Evolutionary conservation across 139 green algal genomes (phyloP), one percentile per base, ranked within the genome.

Genomic region (Cymbomonas tetramitiformis): DNA sequence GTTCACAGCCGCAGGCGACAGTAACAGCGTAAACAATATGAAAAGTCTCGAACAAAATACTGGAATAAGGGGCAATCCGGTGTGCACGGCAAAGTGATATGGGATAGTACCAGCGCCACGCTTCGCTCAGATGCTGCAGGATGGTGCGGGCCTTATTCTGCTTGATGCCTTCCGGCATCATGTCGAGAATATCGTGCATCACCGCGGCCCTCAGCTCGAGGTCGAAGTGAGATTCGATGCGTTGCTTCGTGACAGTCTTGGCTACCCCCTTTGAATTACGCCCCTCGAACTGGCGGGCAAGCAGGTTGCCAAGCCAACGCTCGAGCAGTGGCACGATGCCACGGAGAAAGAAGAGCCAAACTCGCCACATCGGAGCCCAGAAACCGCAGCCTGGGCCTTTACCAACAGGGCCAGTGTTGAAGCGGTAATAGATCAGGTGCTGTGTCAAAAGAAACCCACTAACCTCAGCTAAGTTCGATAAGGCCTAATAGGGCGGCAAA

Each of bases 181-280:
- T 94, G 81, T 99, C 92, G 52, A 99, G 72, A 57, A 99, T 97
- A 76, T 99, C 92, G 72, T 97, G 91, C 88, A 98, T 95, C 18
- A 95, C 76, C 3, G 91, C 90, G 2, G 91, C 91, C 41, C 91
- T 77, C 61, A 99, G 83, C 80, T 99, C 91, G 54, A 99, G 69
- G 76, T 99, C 91, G 57, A 94, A 99, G 77, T 97, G 90, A 8
- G 59, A 83, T 84, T 99, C 91, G 31, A 99, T 94, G 62, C 91
- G 78, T 79, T 96, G 89, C 82, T 97, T 96, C 33, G 90, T 98
- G 9, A 98, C 88, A 10, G 90, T 97, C 77, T 95, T 96, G 57
- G 90, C 90, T 19, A 97, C 70, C 52, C 79, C 83, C 82, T 97
- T 97, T 74, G 65, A 80, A 64, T 94, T 81, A 30, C 92, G 78